phyloP scores from a whole-genome alignment of 495 filamentous ascomycete species.

The Trichoderma reesei region DNA sequence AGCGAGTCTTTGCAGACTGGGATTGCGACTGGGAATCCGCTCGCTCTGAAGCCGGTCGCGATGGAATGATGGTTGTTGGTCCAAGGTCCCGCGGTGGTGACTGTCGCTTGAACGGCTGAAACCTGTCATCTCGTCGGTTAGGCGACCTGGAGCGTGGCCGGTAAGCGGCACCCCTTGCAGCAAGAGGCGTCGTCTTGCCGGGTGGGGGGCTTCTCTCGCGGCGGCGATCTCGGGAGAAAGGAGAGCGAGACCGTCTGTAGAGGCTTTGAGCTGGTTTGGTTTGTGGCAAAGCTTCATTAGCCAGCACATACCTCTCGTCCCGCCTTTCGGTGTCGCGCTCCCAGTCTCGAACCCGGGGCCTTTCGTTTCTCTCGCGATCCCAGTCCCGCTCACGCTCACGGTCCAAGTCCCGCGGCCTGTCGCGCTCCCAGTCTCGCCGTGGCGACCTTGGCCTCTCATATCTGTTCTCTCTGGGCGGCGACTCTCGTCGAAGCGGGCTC shows the following conservation, averaged over 20 bases:
- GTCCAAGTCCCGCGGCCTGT: constrained; percentile 16
- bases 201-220: constrained; percentile 27
- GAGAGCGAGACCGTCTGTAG: constrained; percentile 33
- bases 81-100: constrained; percentile 32
- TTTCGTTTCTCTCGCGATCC: not conserved
- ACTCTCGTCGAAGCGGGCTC: constrained; percentile 13
- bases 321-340: constrained; percentile 6
- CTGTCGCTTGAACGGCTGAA: constrained; percentile 28
- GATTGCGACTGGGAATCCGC: constrained; percentile 35
- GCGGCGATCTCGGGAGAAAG: constrained; percentile 33
- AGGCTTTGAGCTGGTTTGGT: not conserved
- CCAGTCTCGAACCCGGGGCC: not conserved
- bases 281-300: not conserved
- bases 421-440: constrained; percentile 18
- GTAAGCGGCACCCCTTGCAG: constrained; percentile 21
- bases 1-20: constrained; percentile 26
- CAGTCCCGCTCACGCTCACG: constrained; percentile 11
- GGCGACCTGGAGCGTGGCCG: constrained; percentile 34
- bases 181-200: constrained; percentile 28
- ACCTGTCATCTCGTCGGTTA: constrained; percentile 36
- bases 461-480: constrained; percentile 13
- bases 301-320: constrained; percentile 10
- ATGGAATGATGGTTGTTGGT: constrained; percentile 33
- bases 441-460: constrained; percentile 25
- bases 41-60: constrained; percentile 32